These are phyloP conservation scores for Xylariaceae sp. DNA, from an alignment of 2,329 filamentous ascomycete genomes.

Conservation along the genomic window DNA sequence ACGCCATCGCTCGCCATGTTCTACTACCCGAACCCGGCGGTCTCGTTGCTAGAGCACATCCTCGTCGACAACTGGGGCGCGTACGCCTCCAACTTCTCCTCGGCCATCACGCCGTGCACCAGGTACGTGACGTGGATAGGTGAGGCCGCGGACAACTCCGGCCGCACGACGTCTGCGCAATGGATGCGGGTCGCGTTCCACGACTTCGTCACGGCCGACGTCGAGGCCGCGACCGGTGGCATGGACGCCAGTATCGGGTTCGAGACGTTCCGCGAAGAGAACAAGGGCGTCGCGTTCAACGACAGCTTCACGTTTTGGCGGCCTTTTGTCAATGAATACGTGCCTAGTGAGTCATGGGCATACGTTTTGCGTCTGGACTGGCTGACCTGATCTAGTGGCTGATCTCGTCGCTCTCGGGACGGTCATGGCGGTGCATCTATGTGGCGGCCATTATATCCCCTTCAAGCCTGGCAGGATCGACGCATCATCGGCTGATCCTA, in stretches of 20 bases:
- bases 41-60: slow-evolving; percentile 31
- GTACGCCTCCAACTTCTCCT: slow-evolving; percentile 32
- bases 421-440: slow-evolving; percentile 36
- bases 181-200: slow-evolving; percentile 36
- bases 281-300: slow-evolving; percentile 34
- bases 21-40: slow-evolving; percentile 32
- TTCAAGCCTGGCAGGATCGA: slow-evolving; percentile 34
- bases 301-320: slow-evolving; percentile 34
- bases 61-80: slow-evolving; percentile 33
- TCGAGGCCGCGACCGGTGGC: slow-evolving; percentile 31
- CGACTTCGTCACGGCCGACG: slow-evolving; percentile 34
- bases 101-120: slow-evolving; percentile 34
- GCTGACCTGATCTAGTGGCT: slow-evolving; percentile 26
- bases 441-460: slow-evolving; percentile 32
- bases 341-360: slow-evolving; percentile 28
- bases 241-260: slow-evolving; percentile 37
- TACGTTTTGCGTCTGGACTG: not conserved
- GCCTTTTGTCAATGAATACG: slow-evolving; percentile 35
- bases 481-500: slow-evolving; percentile 30
- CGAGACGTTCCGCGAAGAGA: slow-evolving; percentile 33
- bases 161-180: slow-evolving; percentile 31
- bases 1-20: slow-evolving; percentile 23
- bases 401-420: slow-evolving; percentile 35
- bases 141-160: slow-evolving; percentile 25
- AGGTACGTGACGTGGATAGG: slow-evolving; percentile 32